Evolutionary conservation across 2,329 filamentous ascomycete genomes (phyloP), one percentile per base, ranked within the genome.

Genomic region (Fusarium multiceps): DNA sequence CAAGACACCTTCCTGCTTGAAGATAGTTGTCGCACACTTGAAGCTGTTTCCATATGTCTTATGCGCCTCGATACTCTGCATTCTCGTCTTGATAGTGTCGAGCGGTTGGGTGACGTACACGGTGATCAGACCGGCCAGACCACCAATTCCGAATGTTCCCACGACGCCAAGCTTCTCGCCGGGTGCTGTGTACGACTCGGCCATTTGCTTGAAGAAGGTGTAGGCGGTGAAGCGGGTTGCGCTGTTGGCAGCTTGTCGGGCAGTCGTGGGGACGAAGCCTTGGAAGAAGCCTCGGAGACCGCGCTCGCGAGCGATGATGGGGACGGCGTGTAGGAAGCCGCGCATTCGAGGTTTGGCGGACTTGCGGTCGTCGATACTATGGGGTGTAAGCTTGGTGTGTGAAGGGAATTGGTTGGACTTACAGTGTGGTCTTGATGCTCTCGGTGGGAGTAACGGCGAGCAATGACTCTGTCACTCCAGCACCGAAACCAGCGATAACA

Each of bases 361-460:
- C 84, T 99, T 99, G 74, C 93, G 92, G 81, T 99, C 96, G 78
- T 99, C 96, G 78, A 99, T 98, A 41, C 92, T 94, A 72, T 6
- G n/a, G 7, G 18, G 14, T 11, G 12, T 70, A 43, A 61, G 68
- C 55, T 48, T 32, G 32, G 21, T 21, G 2, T 20, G 4, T 11
- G 13, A 5, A 10, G 14, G 9, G 10, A 7, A 9, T 21, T 6
- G n/a, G 12, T 9, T 20, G 1, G n/a, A 37, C 69, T 56, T 78
- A 92, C 87, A 99, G 84, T 73, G 97, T 97, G 53, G 96, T 99
- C 86, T 99, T 99, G 82, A 99, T 98, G 76, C 93, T 97, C 83
- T 99, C 96, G 63, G 97, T 98, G 0, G 96, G 96, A 34, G 96
- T 99, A 34, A 99, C 96, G 13, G 96, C 96, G 5, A 99, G 83